Evolutionary conservation across 805 yeast genomes (phyloP), one percentile per base, ranked within the genome.

Genomic region (Sporopachydermia lactativora): DNA sequence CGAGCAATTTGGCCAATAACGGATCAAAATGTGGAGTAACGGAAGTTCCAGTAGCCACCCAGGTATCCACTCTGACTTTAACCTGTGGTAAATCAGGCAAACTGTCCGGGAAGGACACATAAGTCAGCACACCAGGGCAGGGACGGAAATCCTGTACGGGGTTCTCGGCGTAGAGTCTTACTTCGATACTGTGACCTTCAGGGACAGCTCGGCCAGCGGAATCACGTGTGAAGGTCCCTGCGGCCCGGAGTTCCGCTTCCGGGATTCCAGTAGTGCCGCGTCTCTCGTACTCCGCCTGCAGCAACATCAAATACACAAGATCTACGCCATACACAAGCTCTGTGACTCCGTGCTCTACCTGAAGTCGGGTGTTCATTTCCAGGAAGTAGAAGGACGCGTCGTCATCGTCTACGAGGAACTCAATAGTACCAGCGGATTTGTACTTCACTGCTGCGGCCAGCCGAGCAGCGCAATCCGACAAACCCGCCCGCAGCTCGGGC

Each of bases 1-100:
- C 52, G 49, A 52, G 48, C 16, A 52, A 43, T 37, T 53, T 53
- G 3, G 52, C 58, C 28, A 53, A 40, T 17, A 53, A 46, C 3
- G 57, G 57, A 42, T 53, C 58, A 48, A 52, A 53, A 38, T 52
- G 51, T 11, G 58, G 57, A 13, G 54, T 49, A 16, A 53, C 42
- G 16, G 50, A 50, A 17, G 47, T 42, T 35, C 58, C 58, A 8
- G 55, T 50, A 5, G 49, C 44, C 19, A 53, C 43, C 57, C 57
- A 53, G 36, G 51, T 55, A 41, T 53, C 57, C 37, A 52, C 31
- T 47, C 57, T 49, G 11, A 52, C 42, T 4, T n/a, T 6, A 3
- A 92, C 89, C 8, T 24, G 8, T 2, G 46, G 51, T 8, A 24
- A 8, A n/a, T n/a, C n/a, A 8, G 11, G 50, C 41, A 36, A 31